phyloP scores from a whole-genome alignment of 805 yeast genomes.

The Lachancea dasiensis region DNA sequence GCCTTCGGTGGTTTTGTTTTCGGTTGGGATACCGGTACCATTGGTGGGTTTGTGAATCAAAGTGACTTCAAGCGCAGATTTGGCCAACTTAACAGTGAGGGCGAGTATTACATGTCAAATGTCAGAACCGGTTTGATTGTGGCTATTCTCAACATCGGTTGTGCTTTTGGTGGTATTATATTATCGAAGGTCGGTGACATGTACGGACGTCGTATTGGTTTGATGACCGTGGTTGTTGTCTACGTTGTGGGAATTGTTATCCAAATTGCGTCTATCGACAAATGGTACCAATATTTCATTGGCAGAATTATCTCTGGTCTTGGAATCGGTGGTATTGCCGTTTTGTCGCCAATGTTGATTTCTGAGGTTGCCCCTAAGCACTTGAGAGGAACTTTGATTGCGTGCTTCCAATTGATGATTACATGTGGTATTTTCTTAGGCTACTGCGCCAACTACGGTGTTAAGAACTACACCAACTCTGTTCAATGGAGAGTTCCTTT shows the following conservation, averaged over 20 bases:
- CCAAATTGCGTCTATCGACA: slow-evolving; percentile 47
- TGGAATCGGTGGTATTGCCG: slow-evolving; percentile 74
- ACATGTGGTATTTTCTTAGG: slow-evolving; percentile 72
- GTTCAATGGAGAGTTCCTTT: slow-evolving; percentile 74
- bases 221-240: slow-evolving; percentile 54
- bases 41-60: slow-evolving; percentile 61
- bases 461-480: slow-evolving; percentile 53
- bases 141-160: slow-evolving; percentile 63
- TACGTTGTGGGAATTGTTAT: slow-evolving; percentile 63
- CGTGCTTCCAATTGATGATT: slow-evolving; percentile 63
- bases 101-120: slow-evolving; percentile 43
- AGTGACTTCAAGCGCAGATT: slow-evolving; percentile 51
- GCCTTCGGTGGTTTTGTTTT: slow-evolving; percentile 71
- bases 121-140: slow-evolving; percentile 53
- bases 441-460: slow-evolving; percentile 67
- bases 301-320: slow-evolving; percentile 67
- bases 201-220: slow-evolving; percentile 59
- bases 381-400: slow-evolving; percentile 65
- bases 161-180: slow-evolving; percentile 62
- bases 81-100: slow-evolving; percentile 41
- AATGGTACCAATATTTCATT: slow-evolving; percentile 67
- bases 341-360: slow-evolving; percentile 68
- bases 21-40: slow-evolving; percentile 81
- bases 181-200: slow-evolving; percentile 55
- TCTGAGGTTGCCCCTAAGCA: slow-evolving; percentile 66